phyloP scores from a whole-genome alignment of 441 rosid species.

The Rhodomyrtus psidioides region DNA sequence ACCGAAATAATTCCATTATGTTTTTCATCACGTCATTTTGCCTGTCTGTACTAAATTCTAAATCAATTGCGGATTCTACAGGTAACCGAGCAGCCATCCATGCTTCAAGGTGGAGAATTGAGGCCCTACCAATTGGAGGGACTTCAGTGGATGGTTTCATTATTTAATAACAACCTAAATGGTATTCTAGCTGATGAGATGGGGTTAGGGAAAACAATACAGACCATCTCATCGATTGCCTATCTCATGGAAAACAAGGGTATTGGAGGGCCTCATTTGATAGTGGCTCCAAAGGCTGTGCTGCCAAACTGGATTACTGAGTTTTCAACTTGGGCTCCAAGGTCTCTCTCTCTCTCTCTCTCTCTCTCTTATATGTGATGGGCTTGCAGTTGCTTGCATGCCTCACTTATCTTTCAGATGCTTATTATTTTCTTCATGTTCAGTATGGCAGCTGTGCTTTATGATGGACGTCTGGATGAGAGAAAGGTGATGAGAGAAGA shows the following conservation, averaged over 20 bases:
- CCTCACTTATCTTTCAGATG: constrained; percentile 3
- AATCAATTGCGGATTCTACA: constrained; percentile 27
- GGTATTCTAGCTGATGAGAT: constrained; percentile 99
- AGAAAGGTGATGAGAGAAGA: constrained; percentile 83
- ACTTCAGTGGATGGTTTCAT: constrained; percentile 99
- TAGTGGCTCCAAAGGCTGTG: constrained; percentile 99
- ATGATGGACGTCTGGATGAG: constrained; percentile 97
- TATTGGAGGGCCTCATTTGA: constrained; percentile 85
- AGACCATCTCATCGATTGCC: constrained; percentile 89
- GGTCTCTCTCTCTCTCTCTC: constrained; percentile 28
- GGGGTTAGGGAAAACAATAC: constrained; percentile 99
- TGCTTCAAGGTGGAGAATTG: constrained; percentile 94
- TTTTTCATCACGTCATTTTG: background rate
- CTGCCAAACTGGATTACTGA: constrained; percentile 96
- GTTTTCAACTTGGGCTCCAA: constrained; percentile 91
- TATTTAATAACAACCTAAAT: constrained; percentile 94
- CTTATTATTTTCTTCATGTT: constrained; percentile 19
- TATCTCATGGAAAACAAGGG: constrained; percentile 90
- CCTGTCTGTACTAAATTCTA: constrained; percentile 6
- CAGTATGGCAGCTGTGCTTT: constrained; percentile 89
- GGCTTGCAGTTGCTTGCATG: background rate
- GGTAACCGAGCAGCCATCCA: constrained; percentile 95
- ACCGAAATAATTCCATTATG: background rate
- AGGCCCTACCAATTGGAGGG: constrained; percentile 96
- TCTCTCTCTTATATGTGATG: background rate